Conservation (phyloP, 2,329 filamentous ascomycete genomes). For the Clonostachys chloroleuca region DNA sequence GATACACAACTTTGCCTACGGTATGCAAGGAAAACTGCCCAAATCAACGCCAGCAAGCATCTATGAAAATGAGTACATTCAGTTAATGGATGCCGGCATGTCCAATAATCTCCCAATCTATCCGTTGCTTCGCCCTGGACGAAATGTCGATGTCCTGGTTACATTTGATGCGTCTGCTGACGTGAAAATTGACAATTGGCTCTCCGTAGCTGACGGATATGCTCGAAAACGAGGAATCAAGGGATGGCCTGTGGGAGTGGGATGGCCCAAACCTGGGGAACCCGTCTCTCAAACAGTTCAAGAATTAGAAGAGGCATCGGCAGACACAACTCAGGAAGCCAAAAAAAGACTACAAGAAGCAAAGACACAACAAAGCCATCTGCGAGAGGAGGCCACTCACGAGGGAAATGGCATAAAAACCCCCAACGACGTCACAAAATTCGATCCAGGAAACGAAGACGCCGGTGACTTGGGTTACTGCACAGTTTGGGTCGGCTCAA, state of each 20-base stretch:
- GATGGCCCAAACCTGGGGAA: constrained; percentile 72
- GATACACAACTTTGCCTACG: constrained; percentile 85
- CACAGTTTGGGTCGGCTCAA: constrained; percentile 91
- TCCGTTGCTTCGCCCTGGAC: constrained; percentile 80
- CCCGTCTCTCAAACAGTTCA: constrained; percentile 54
- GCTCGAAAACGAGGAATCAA: constrained; percentile 84
- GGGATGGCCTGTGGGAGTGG: constrained; percentile 92
- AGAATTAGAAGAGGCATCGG: constrained; percentile 64
- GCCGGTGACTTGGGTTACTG: constrained; percentile 77
- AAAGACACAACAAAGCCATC: constrained; percentile 34
- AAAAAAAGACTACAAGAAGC: constrained; percentile 61
- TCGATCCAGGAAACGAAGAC: constrained; percentile 34
- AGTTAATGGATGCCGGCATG: constrained; percentile 97
- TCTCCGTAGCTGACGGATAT: constrained; percentile 90
- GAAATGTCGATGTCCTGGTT: constrained; percentile 84
- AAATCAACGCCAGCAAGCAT: constrained; percentile 74
- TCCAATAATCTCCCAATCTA: constrained; percentile 97
- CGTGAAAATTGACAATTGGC: constrained; percentile 92
- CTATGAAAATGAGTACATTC: constrained; percentile 65
- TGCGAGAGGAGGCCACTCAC: constrained; percentile 15
- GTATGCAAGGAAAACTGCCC: constrained; percentile 73
- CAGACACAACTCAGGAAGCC: constrained; percentile 54
- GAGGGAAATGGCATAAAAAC: constrained; percentile 12
- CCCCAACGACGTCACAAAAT: constrained; percentile 24
- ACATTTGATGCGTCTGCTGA: constrained; percentile 95